phyloP scores from a whole-genome alignment of 2,329 filamentous ascomycete species.

The Pestalotiopsis sp. region DNA sequence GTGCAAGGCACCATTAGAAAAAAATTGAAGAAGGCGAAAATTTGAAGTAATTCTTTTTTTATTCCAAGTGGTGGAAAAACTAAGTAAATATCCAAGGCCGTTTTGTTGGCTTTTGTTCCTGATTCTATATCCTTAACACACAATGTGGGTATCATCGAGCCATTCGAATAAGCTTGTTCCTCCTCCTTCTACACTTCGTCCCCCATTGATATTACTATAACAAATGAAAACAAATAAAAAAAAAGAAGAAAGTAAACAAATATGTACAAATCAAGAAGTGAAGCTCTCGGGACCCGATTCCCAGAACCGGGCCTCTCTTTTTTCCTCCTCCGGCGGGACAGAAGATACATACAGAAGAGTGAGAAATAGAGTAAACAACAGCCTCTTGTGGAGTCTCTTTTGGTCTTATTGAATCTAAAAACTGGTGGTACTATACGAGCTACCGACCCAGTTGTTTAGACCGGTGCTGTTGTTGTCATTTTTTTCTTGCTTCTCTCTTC shows the following conservation, averaged over 20 bases:
- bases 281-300: background rate
- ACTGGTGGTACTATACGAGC: constrained; percentile 15
- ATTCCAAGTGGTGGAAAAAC: background rate
- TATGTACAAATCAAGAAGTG: constrained; percentile 9
- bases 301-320: background rate
- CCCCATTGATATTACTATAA: background rate
- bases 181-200: background rate
- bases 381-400: background rate
- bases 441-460: constrained; percentile 13
- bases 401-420: constrained; percentile 12
- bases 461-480: constrained; percentile 8
- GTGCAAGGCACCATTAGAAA: no score
- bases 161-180: background rate
- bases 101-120: background rate
- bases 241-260: background rate
- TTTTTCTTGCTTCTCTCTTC: background rate
- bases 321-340: background rate
- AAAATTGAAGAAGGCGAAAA: no score
- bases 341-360: background rate
- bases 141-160: background rate
- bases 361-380: background rate
- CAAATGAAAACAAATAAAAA: background rate
- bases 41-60: background rate
- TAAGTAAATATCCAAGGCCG: background rate
- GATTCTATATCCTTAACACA: background rate